Percentiles rank a stretch among this genome's conserved stretches.
Evolutionary conservation across 2,329 filamentous ascomycete genomes (phyloP).

Genomic region (Cercospora canescens): DNA sequence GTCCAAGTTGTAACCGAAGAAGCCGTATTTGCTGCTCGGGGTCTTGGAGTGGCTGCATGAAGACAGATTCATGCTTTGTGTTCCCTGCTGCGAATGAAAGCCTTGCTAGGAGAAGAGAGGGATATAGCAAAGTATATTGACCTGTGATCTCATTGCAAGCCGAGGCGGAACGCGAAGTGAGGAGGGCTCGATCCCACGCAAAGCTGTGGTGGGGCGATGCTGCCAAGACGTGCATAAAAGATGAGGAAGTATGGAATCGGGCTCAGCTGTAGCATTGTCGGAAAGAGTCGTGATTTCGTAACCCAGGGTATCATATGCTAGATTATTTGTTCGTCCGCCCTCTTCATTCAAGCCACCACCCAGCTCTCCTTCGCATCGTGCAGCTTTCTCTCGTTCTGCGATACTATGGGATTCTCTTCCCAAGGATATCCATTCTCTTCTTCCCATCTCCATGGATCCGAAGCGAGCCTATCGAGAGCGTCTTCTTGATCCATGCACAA

Average conservation of each 20-base stretch:
- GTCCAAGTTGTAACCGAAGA: neutral
- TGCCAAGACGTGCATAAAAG: neutral
- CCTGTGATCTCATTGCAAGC: too few species aligned
- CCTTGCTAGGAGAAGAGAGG: too few species aligned
- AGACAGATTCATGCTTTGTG: neutral
- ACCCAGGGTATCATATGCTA: conserved; percentile 9
- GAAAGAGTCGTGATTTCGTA: neutral
- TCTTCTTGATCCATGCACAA: conserved; percentile 30
- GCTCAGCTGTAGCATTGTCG: neutral
- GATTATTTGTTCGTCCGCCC: neutral
- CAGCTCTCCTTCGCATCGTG: conserved; percentile 27
- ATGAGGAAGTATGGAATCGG: neutral
- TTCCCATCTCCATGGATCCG: conserved; percentile 25
- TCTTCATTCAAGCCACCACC: neutral
- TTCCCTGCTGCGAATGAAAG: too few species aligned
- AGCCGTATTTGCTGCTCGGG: neutral
- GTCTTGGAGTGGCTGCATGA: neutral
- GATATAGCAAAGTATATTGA: too few species aligned
- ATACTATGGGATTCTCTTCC: conserved; percentile 20
- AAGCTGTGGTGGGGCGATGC: neutral
- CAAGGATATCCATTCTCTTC: conserved; percentile 35
- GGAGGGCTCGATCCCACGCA: neutral
- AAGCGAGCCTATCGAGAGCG: conserved; percentile 31
- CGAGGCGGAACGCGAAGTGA: too few species aligned
- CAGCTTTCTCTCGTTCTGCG: conserved; percentile 20